Evolutionary conservation across 768 basidiomycete genomes (phyloP).

Genomic region (Leccinum disarticulatum): DNA sequence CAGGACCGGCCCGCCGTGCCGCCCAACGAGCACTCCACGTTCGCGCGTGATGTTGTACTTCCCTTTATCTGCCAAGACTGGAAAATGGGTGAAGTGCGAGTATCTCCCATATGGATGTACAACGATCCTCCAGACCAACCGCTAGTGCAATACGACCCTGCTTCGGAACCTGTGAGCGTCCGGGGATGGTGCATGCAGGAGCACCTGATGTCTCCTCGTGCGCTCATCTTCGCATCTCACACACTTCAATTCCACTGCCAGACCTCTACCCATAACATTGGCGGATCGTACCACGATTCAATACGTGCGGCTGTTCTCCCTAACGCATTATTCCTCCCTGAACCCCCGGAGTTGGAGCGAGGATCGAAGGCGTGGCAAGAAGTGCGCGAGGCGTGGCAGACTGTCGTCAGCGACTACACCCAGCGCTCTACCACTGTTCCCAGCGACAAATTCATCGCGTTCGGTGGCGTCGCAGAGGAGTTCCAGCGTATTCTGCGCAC

Average conservation of each 20-base stretch:
- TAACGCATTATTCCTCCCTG: background rate
- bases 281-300: background rate
- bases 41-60: background rate
- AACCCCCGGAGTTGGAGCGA: background rate
- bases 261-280: background rate
- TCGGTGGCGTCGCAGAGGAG: background rate
- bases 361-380: background rate
- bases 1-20: background rate
- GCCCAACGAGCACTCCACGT: background rate
- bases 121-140: background rate
- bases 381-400: background rate
- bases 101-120: background rate
- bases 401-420: background rate
- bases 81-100: background rate
- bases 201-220: background rate
- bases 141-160: background rate
- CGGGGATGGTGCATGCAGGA: background rate
- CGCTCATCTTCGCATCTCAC: background rate
- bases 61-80: background rate
- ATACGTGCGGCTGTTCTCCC: background rate
- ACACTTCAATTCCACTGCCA: background rate
- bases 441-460: background rate
- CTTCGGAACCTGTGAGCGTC: background rate
- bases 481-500: no score
- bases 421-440: background rate